Conservation (phyloP, 768 basidiomycete genomes). For the Tulasnella sp. region DNA sequence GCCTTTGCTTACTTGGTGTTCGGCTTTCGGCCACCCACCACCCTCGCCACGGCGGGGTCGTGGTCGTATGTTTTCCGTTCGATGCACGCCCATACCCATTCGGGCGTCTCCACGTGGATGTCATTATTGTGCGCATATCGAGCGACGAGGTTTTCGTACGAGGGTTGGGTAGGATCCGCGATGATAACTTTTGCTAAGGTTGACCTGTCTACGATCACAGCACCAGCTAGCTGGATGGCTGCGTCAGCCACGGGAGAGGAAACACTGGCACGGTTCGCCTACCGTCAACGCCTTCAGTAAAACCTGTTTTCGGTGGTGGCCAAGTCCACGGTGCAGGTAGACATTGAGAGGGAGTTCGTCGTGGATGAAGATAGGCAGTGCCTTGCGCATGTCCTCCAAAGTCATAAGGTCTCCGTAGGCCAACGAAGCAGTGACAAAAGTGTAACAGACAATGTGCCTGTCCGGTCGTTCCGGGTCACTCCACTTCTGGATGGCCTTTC, state of each 20-base stretch:
- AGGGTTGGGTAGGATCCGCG: background rate
- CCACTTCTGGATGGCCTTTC: background rate
- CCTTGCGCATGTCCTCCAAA: background rate
- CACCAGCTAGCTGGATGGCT: background rate
- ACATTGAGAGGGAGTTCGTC: background rate
- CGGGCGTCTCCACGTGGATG: slow-evolving; percentile 5
- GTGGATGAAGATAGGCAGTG: slow-evolving; percentile 1
- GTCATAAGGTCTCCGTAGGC: background rate
- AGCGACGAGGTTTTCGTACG: background rate
- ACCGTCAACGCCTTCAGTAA: background rate
- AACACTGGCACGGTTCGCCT: background rate
- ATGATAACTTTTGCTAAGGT: background rate
- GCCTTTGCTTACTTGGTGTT: background rate
- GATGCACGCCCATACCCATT: slow-evolving; percentile 3
- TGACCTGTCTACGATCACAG: background rate
- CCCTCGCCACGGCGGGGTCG: background rate
- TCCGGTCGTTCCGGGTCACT: background rate
- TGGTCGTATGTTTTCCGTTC: slow-evolving; percentile 2
- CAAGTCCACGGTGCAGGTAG: background rate
- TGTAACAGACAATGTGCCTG: slow-evolving; percentile 9
- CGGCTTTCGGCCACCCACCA: background rate
- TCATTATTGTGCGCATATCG: slow-evolving; percentile 1
- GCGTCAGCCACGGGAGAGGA: too few species aligned
- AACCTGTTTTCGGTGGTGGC: background rate
- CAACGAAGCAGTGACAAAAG: background rate